Base-by-base conservation (phyloP, 768 basidiomycete species). In the Tylopilus plumbeoviolaceoides region DNA sequence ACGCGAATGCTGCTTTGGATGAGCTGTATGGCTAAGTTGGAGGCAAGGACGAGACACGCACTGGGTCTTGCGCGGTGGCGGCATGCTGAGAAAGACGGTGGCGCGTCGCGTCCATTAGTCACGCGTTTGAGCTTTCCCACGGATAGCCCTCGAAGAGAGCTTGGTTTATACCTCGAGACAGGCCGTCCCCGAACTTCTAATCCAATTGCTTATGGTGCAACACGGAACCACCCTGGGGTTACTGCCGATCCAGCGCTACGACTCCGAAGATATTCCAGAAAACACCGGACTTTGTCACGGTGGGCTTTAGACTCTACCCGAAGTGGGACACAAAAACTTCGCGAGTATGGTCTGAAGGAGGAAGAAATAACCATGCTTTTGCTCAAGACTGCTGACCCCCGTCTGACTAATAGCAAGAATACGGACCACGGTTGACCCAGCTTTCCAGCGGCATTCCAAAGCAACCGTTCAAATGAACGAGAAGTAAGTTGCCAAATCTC, bases 301-400 rank as follows among this genome's bases (percentile, higher is more conserved):
- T 61, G 8, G 59, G 63, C 18, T 28, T 35, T 54, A 28, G 56
- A 58, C 35, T 65, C 63, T 27, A 35, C 57, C 42, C 60, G 56
- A 33, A 55, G 55, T 33, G 67, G 54, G 48, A 43, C 60, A 2
- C 62, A 50, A 27, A 67, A 62, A 23, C 65, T 65, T 51, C 65
- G 58, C 21, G 60, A 67, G 30, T 67, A 61, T 36, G 64, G 65
- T 9, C 60, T 67, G 3, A 48, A 35, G 17, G 65, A 64, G n/a
- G 55, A 60, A 4, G 65, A 65, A 23, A 54, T 65, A 43, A 4
- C 20, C 0, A 40, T 7, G 8, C 52, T 65, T 12, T 27, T 65
- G 15, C 18, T 18, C 21, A 60, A 59, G 23, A 30, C 28, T 7
- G 7, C 28, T 10, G 28, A 5, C 23, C 23, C 23, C 23, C 23